phyloP scores from a whole-genome alignment of 2,329 filamentous ascomycete species.

The Pseudogymnoascus sp. region DNA sequence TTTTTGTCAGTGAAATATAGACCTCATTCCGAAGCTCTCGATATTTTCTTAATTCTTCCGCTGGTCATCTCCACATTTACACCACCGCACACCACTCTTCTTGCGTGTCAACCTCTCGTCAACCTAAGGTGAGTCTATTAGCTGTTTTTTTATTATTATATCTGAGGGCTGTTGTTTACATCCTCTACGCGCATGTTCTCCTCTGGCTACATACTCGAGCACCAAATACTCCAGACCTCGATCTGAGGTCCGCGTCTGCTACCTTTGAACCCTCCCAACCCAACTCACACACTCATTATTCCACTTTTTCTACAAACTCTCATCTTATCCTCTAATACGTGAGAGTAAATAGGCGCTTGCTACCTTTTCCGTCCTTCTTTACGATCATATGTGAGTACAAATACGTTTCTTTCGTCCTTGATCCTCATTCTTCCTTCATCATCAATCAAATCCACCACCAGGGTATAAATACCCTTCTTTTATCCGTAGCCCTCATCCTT shows the following conservation, averaged over 20 bases:
- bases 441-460: background rate
- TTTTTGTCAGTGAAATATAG: background rate
- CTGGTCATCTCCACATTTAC: background rate
- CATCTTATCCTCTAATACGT: background rate
- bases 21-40: background rate
- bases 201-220: background rate
- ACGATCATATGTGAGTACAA: background rate
- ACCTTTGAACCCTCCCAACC: background rate
- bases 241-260: background rate
- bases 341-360: background rate
- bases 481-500: background rate
- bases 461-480: background rate
- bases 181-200: background rate
- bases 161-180: background rate
- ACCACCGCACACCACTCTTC: background rate
- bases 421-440: background rate
- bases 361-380: background rate
- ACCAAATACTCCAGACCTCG: background rate
- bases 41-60: background rate
- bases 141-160: background rate
- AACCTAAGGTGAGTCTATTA: background rate
- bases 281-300: no score
- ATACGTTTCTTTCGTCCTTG: background rate
- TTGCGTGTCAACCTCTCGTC: background rate
- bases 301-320: background rate